phyloP scores from a whole-genome alignment of 805 yeast species.

The Ogataea trehalophila region DNA sequence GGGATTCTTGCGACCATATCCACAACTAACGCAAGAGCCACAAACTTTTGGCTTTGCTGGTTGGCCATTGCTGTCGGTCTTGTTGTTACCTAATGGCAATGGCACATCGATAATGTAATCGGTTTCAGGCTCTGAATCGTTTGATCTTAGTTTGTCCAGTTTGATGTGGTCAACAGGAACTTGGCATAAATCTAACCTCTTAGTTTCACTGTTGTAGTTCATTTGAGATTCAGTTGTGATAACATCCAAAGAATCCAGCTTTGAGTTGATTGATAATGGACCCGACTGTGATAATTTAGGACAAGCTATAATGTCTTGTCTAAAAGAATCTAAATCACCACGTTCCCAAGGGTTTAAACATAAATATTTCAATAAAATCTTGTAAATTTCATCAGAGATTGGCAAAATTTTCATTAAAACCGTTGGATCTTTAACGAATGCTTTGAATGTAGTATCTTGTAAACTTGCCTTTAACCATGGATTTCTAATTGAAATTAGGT shows the following conservation, averaged over 20 bases:
- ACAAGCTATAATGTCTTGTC: slow-evolving; percentile 33
- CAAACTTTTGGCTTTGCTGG: slow-evolving; percentile 19
- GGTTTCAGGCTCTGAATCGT: slow-evolving; percentile 26
- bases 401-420: slow-evolving; percentile 68
- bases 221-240: slow-evolving; percentile 26
- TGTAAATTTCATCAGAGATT: slow-evolving; percentile 56
- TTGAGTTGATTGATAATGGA: slow-evolving; percentile 29
- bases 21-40: slow-evolving; percentile 26
- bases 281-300: slow-evolving; percentile 28
- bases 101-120: slow-evolving; percentile 27
- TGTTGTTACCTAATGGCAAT: slow-evolving; percentile 8
- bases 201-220: background rate
- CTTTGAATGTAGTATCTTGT: slow-evolving; percentile 60
- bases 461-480: slow-evolving; percentile 85
- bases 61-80: background rate
- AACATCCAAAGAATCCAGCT: slow-evolving; percentile 20
- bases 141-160: slow-evolving; percentile 25
- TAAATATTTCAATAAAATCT: slow-evolving; percentile 42
- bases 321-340: slow-evolving; percentile 35
- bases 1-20: slow-evolving; percentile 17
- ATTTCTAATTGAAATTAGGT: slow-evolving; percentile 76
- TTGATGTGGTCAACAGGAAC: slow-evolving; percentile 33
- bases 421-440: slow-evolving; percentile 50
- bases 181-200: slow-evolving; percentile 24
- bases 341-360: slow-evolving; percentile 45